Conservation (phyloP, 768 basidiomycete genomes). For the Phanerochaete sordida region DNA sequence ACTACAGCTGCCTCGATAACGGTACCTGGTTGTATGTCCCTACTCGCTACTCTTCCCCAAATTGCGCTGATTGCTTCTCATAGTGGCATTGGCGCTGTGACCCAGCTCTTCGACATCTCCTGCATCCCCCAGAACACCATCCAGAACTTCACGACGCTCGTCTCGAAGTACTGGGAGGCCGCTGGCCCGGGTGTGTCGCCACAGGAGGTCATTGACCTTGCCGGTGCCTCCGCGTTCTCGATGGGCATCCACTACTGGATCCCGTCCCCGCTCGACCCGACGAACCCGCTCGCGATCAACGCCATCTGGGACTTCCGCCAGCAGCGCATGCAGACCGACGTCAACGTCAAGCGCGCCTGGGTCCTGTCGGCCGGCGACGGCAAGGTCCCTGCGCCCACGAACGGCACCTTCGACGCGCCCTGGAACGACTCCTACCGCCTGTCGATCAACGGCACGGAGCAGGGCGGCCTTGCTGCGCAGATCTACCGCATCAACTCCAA, state of each 20-base stretch:
- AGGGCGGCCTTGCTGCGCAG: slow-evolving; percentile 45
- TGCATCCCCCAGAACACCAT: not conserved
- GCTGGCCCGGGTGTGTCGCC: slow-evolving; percentile 13
- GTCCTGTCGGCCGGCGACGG: slow-evolving; percentile 43
- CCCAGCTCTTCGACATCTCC: not conserved
- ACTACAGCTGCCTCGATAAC: slow-evolving; percentile 42
- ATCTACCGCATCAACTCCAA: slow-evolving; percentile 51
- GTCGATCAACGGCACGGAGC: slow-evolving; percentile 24
- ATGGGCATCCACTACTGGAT: slow-evolving; percentile 60
- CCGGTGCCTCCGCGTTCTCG: slow-evolving; percentile 18
- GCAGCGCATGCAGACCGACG: slow-evolving; percentile 35
- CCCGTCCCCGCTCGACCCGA: slow-evolving; percentile 38
- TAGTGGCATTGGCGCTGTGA: not conserved
- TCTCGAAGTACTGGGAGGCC: no score
- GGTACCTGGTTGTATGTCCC: slow-evolving; percentile 36
- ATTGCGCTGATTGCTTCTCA: not conserved
- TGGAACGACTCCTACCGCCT: slow-evolving; percentile 45
- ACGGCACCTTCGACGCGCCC: slow-evolving; percentile 42
- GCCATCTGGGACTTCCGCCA: slow-evolving; percentile 59
- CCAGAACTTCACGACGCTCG: no score
- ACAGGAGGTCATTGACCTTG: slow-evolving; percentile 14
- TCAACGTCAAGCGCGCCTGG: slow-evolving; percentile 40
- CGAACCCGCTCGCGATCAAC: slow-evolving; percentile 35
- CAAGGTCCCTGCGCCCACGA: slow-evolving; percentile 38
- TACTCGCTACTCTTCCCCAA: no score